Evolutionary conservation across 176 grass and related monocot species (phyloP).

Genomic region (Cenchrus americanus): DNA sequence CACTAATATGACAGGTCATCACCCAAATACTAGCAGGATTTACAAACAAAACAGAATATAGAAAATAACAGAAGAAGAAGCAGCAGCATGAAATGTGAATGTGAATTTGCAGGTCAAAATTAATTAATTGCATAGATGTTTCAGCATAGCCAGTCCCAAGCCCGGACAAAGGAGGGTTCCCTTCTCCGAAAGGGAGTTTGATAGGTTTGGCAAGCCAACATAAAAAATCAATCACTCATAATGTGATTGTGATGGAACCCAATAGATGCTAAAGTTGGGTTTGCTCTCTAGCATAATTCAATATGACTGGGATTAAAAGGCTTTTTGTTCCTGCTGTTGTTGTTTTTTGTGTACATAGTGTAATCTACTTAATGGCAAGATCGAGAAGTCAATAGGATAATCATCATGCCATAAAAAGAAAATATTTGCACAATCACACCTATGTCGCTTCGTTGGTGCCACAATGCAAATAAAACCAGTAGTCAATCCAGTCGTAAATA

Average conservation of each 20-base stretch:
- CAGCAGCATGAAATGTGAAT: slow-evolving; percentile 21
- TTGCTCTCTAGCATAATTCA: not conserved
- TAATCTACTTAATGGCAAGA: slow-evolving; percentile 17
- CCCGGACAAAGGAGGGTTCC: not conserved
- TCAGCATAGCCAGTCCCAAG: not conserved
- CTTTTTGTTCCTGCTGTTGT: not conserved
- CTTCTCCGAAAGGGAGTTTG: not conserved
- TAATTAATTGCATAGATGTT: slow-evolving; percentile 26
- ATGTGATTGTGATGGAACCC: not conserved
- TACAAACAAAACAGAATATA: slow-evolving; percentile 5
- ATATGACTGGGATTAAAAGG: not conserved
- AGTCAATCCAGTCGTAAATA: not conserved
- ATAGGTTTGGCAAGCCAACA: no score
- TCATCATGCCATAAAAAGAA: not conserved
- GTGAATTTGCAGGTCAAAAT: slow-evolving; percentile 1
- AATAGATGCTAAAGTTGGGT: not conserved
- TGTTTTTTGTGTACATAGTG: not conserved
- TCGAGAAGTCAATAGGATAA: not conserved
- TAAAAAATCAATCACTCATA: not conserved
- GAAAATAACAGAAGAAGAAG: slow-evolving; percentile 14
- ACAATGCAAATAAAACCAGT: slow-evolving; percentile 1
- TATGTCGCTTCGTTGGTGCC: slow-evolving; percentile 8
- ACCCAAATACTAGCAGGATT: slow-evolving; percentile 26
- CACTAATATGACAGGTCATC: slow-evolving; percentile 28
- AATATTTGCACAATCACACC: no score